Evolutionary conservation across 2,329 filamentous ascomycete genomes (phyloP).

Genomic region (Trichoderma koningiopsis): DNA sequence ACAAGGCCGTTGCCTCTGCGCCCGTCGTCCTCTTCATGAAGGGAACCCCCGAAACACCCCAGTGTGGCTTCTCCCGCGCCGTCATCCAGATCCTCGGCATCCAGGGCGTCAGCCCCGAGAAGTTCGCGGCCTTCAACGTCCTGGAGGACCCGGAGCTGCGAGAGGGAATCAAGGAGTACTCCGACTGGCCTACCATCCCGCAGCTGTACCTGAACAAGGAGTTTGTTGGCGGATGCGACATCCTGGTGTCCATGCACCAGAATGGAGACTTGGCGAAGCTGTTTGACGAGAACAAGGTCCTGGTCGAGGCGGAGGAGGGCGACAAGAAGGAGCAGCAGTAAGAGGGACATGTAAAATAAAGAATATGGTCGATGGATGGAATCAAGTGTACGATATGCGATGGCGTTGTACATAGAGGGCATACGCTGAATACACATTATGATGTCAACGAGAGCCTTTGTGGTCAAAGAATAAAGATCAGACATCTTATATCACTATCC

Average conservation of each 20-base stretch:
- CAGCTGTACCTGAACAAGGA: conserved; percentile 95
- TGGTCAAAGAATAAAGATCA: background rate
- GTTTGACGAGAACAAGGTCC: conserved; percentile 87
- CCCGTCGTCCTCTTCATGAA: conserved; percentile 99
- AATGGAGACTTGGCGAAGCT: conserved; percentile 90
- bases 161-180: conserved; percentile 96
- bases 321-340: conserved; percentile 41
- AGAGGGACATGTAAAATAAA: background rate
- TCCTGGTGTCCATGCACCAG: conserved; percentile 95
- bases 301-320: conserved; percentile 61
- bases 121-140: conserved; percentile 98
- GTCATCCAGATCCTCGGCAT: conserved; percentile 92
- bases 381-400: conserved; percentile 23
- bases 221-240: conserved; percentile 97
- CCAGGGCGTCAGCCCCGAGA: conserved; percentile 91
- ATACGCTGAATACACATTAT: background rate
- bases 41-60: conserved; percentile 91
- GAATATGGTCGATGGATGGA: background rate
- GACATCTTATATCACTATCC: background rate
- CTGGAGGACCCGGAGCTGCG: conserved; percentile 87
- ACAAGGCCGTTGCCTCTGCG: conserved; percentile 82
- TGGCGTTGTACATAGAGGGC: conserved; percentile 6
- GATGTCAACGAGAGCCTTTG: background rate
- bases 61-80: conserved; percentile 95
- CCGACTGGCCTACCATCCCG: conserved; percentile 98